Base-by-base conservation (phyloP, 345 rosid genomes). In the Salix arbutifolia region DNA sequence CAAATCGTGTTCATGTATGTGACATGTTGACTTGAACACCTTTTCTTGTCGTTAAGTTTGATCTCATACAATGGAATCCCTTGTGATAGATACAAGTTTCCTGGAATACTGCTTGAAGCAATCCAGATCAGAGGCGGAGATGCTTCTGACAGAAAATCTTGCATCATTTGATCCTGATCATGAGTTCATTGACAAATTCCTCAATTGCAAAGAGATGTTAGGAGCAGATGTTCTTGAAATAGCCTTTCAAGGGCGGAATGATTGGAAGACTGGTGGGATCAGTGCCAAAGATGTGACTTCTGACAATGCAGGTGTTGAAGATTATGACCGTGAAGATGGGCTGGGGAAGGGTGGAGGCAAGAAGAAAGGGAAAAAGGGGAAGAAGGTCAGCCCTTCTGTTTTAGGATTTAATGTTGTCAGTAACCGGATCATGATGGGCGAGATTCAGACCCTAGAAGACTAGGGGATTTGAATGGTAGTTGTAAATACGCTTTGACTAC, bases 361-460 rank as follows among this genome's bases (percentile, higher is more conserved):
- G 92, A 93, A 87, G 74, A 92, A 87, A 81, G 91, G 90, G 8
- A 96, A 93, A 84, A 92, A 91, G 83, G 97, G 97, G 67, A 96
- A 96, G 91, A 93, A 93, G 86, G 89, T 95, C 23, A 93, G 86
- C 48, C 85, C 94, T 4, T 79, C 95, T 14, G 97, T 85, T 77
- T 78, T 96, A 44, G 98, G 98, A n/a, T 96, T 96, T 62, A 96
- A 87, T 38, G 98, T 96, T 17, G 98, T 96, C 58, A 96, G 99
- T 78, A 93, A 96, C 89, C 89, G 98, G 78, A 96, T 96, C 77
- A 92, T 92, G 98, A 96, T 85, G 99, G 99, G 99, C 26, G 98
- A 96, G 94, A 93, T 93, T 76, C 99, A 96, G 84, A 75, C 91
- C 0, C 84, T 87, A 35, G 99, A 91, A 56, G 99, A 93, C 67